These are phyloP conservation scores for Fusarium chuoi DNA, from an alignment of 2,329 filamentous ascomycete species.

Conservation along the genomic window DNA sequence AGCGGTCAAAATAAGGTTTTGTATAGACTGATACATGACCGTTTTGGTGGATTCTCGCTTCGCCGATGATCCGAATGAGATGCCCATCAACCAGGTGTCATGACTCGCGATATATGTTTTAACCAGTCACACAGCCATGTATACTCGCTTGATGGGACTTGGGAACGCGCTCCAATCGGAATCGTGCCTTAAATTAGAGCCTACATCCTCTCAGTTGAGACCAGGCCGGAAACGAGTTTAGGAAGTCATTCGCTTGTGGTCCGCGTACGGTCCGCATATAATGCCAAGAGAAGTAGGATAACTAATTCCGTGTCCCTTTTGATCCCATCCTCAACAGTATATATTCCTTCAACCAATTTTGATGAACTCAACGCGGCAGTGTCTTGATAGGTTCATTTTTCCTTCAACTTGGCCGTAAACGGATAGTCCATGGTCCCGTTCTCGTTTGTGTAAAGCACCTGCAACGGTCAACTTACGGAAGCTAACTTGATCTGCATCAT, in stretches of 20 bases:
- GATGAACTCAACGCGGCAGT: not conserved
- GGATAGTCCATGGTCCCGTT: no score
- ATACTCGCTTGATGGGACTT: not conserved
- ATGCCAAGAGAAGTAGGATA: not conserved
- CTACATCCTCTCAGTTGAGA: not conserved
- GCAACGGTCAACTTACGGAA: fast-evolving
- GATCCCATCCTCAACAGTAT: not conserved
- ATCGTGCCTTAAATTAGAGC: fast-evolving
- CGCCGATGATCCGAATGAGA: not conserved
- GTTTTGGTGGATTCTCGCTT: not conserved
- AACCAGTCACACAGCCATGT: not conserved
- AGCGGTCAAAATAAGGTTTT: not conserved
- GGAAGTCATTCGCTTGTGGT: not conserved
- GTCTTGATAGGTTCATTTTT: not conserved
- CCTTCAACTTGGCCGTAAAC: not conserved
- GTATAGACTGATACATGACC: not conserved
- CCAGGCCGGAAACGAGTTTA: no score
- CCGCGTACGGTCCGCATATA: not conserved
- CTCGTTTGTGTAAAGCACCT: fast-evolving
- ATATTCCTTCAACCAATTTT: no score
- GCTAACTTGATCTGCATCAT: fast-evolving
- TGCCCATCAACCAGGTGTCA: not conserved
- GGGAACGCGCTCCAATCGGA: not conserved
- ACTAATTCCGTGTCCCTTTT: not conserved
- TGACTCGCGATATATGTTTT: not conserved